Evolutionary conservation across 2,329 filamentous ascomycete genomes (phyloP).

Genomic region (Metarhizium robertsii): DNA sequence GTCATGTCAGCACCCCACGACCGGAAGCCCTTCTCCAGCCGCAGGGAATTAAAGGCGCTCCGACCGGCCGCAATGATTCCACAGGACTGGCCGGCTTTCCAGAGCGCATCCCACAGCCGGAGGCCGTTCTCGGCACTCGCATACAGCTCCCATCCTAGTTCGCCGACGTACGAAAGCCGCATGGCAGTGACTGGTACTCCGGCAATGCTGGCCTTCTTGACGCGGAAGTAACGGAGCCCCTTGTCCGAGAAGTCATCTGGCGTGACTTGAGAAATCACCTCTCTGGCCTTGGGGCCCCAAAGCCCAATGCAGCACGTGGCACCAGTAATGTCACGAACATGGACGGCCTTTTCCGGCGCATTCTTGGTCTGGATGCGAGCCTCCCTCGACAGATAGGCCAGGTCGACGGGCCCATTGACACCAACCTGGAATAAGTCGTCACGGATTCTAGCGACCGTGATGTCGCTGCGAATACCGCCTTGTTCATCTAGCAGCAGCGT

Average conservation of each 20-base stretch:
- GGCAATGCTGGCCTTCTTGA: conserved; percentile 37
- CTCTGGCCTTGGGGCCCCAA: conserved; percentile 48
- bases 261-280: conserved; percentile 38
- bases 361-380: conserved; percentile 36
- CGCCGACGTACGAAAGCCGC: conserved; percentile 51
- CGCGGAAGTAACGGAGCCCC: conserved; percentile 38
- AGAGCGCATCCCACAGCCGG: conserved; percentile 49
- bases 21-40: conserved; percentile 51
- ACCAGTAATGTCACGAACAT: conserved; percentile 50
- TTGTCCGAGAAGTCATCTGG: conserved; percentile 35
- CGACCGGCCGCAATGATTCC: conserved; percentile 51
- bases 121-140: conserved; percentile 49
- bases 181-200: conserved; percentile 48
- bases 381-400: conserved; percentile 43
- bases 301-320: conserved; percentile 52
- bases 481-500: conserved; percentile 44
- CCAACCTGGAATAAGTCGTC: conserved; percentile 44
- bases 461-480: conserved; percentile 46
- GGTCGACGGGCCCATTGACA: conserved; percentile 45
- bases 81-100: conserved; percentile 40
- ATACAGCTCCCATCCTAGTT: conserved; percentile 54
- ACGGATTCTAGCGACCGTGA: conserved; percentile 44
- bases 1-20: conserved; percentile 49
- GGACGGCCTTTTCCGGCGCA: conserved; percentile 31
- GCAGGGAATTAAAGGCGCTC: conserved; percentile 46